phyloP scores from a whole-genome alignment of 176 grass and related monocot genomes.

The Saccharum officinarum region DNA sequence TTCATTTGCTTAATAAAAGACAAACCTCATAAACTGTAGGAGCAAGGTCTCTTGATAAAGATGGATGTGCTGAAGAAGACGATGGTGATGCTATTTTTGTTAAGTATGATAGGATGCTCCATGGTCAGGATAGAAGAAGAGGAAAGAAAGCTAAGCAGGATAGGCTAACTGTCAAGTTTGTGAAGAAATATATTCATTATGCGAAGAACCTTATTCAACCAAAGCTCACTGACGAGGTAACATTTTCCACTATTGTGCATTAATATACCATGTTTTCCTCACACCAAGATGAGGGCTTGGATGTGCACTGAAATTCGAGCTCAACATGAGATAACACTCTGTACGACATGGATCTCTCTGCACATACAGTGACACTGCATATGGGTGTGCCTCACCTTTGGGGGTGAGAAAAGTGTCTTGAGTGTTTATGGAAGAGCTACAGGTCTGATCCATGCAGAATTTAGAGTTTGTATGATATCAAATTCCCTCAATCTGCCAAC shows the following conservation, averaged over 20 bases:
- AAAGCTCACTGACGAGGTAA: constrained; percentile 93
- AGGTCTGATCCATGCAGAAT: not conserved
- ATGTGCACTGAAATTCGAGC: not conserved
- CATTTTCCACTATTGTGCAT: not conserved
- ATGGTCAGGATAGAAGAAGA: constrained; percentile 92
- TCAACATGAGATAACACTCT: not conserved
- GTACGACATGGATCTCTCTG: not conserved
- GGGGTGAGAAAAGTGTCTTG: not conserved
- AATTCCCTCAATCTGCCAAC: not conserved
- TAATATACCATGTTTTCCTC: not conserved
- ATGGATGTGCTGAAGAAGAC: constrained; percentile 82
- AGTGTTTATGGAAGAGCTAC: not conserved
- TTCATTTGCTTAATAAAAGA: constrained; percentile 25
- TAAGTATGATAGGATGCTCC: constrained; percentile 92
- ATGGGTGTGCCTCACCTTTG: not conserved
- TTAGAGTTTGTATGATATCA: not conserved
- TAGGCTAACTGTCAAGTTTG: constrained; percentile 80
- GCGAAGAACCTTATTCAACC: constrained; percentile 96
- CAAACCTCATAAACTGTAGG: constrained; percentile 44
- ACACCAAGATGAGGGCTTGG: not conserved
- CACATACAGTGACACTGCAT: not conserved
- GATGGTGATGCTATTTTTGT: constrained; percentile 85
- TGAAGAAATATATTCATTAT: constrained; percentile 99
- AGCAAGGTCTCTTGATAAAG: constrained; percentile 56
- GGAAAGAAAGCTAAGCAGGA: constrained; percentile 87